A percentile compares a stretch with the other conserved stretches of the same genome.
Evolutionary conservation across 129 eudicot genomes (phyloP).

Genomic region (Sambucus nigra): DNA sequence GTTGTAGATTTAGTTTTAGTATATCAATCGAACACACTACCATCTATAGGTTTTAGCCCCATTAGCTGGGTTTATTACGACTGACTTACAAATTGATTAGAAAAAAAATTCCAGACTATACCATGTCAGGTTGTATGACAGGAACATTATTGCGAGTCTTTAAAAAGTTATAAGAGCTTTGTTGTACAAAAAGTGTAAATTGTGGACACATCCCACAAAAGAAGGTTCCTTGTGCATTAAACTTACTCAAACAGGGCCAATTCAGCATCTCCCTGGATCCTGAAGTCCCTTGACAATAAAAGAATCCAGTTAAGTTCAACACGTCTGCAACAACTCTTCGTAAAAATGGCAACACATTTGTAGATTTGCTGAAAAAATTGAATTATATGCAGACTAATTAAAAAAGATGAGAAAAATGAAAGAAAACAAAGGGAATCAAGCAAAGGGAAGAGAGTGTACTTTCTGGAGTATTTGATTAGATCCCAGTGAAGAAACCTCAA

Average conservation of each 20-base stretch:
- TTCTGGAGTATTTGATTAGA: conserved; percentile 72
- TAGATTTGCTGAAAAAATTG: conserved; percentile 49
- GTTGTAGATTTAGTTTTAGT: too few species aligned
- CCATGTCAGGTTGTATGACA: neutral
- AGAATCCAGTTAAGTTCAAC: conserved; percentile 73
- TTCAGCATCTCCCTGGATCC: conserved; percentile 26
- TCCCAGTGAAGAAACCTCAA: conserved; percentile 93
- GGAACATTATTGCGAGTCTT: neutral
- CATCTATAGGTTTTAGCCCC: too few species aligned
- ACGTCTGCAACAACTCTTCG: conserved; percentile 74
- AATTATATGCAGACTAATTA: conserved; percentile 12
- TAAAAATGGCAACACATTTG: conserved; percentile 54
- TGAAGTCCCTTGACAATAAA: conserved; percentile 50
- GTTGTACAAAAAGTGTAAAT: neutral
- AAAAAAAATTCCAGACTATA: too few species aligned
- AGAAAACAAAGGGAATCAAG: neutral
- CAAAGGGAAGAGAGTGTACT: conserved; percentile 27
- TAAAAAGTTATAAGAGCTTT: neutral
- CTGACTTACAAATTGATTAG: too few species aligned
- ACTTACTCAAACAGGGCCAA: conserved; percentile 28
- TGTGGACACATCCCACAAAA: neutral
- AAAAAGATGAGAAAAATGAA: neutral
- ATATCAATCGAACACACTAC: too few species aligned
- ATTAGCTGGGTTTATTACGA: too few species aligned
- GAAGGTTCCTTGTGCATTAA: neutral